Conservation (phyloP, 805 yeast species). For the Candida chilensis region DNA sequence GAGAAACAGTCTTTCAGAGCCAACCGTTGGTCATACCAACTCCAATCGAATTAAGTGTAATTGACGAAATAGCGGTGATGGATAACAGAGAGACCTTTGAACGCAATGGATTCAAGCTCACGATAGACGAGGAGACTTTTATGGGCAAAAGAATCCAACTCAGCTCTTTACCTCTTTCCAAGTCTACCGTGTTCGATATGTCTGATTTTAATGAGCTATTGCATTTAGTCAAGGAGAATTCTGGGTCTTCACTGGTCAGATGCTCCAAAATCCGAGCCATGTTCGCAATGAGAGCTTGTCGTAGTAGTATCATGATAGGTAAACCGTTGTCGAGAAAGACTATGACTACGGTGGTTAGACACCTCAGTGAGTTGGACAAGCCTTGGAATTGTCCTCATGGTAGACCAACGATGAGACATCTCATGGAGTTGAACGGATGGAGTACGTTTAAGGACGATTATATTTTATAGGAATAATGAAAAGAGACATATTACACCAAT, state of each 20-base stretch:
- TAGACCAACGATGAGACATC: slow-evolving; percentile 91
- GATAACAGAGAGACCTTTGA: slow-evolving; percentile 51
- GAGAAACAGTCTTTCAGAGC: slow-evolving; percentile 44
- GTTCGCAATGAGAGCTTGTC: slow-evolving; percentile 93
- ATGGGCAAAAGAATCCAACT: slow-evolving; percentile 54
- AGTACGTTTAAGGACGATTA: slow-evolving; percentile 34
- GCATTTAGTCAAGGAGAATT: slow-evolving; percentile 48
- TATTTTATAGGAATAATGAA: slow-evolving; percentile 6
- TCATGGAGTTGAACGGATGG: slow-evolving; percentile 51
- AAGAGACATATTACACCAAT: too few species aligned
- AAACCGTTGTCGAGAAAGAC: slow-evolving; percentile 44
- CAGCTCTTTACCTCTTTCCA: slow-evolving; percentile 64
- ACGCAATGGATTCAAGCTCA: slow-evolving; percentile 70
- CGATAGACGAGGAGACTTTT: slow-evolving; percentile 33
- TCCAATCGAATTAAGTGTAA: slow-evolving; percentile 61
- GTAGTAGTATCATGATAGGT: slow-evolving; percentile 93
- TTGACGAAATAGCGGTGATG: slow-evolving; percentile 68
- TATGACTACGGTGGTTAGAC: slow-evolving; percentile 62
- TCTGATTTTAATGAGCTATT: slow-evolving; percentile 74
- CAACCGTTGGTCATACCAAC: slow-evolving; percentile 58
- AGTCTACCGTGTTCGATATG: slow-evolving; percentile 54
- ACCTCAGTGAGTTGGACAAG: slow-evolving; percentile 66
- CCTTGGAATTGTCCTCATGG: slow-evolving; percentile 99
- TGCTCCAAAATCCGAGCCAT: slow-evolving; percentile 76
- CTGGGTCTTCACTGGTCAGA: slow-evolving; percentile 22